Evolutionary conservation across 495 filamentous ascomycete species (phyloP).

Genomic region (Sabuloglossum arenarium): DNA sequence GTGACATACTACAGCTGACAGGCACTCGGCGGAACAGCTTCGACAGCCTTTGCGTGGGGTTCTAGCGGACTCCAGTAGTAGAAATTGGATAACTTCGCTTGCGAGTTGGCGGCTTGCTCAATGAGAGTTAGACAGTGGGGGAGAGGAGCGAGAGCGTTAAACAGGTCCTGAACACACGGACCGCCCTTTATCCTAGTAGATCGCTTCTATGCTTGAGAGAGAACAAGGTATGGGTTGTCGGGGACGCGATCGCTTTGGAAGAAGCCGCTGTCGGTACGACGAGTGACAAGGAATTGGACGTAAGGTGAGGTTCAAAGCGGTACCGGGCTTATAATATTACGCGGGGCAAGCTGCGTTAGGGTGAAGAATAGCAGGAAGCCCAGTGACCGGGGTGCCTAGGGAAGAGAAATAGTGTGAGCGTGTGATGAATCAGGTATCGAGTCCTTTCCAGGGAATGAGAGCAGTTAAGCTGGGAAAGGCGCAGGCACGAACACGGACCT

Average conservation of each 20-base stretch:
- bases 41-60: not conserved
- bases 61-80: not conserved
- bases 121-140: not conserved
- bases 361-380: too few relatives aligned
- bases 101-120: not conserved
- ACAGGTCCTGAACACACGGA: not conserved
- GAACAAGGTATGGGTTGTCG: not conserved
- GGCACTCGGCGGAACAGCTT: not conserved
- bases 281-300: not conserved
- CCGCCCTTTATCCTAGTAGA: not conserved
- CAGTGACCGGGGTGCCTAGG: not conserved
- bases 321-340: not conserved
- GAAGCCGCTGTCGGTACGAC: too few relatives aligned
- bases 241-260: not conserved
- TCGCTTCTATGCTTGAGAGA: not conserved
- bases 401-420: not conserved
- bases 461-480: not conserved
- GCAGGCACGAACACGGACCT: not conserved
- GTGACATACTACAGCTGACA: slow-evolving; percentile 19
- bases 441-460: not conserved
- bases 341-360: not conserved
- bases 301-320: not conserved
- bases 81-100: not conserved
- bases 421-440: not conserved
- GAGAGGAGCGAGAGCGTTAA: not conserved